Percentiles rank a stretch among this genome's conserved stretches.
phyloP scores from a whole-genome alignment of 2,329 filamentous ascomycete genomes.

The Clonostachys rosea region DNA sequence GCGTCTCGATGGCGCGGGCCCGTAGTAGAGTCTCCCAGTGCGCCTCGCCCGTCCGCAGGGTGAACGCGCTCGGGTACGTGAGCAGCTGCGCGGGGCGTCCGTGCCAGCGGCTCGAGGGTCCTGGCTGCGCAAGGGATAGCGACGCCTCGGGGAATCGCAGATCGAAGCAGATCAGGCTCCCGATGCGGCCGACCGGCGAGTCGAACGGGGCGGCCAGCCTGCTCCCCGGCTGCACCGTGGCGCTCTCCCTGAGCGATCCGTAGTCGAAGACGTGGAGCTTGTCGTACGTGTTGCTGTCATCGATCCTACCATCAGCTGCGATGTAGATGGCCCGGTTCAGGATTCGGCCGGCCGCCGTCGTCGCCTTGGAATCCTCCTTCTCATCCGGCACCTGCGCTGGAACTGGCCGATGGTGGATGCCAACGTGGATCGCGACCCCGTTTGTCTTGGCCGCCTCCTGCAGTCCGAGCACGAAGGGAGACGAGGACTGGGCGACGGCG shows the following conservation, averaged over 20 bases:
- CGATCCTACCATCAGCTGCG: slow-evolving; percentile 32
- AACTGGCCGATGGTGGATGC: slow-evolving; percentile 63
- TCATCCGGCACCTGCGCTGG: neutral
- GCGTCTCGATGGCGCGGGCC: slow-evolving; percentile 81
- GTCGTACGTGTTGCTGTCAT: slow-evolving; percentile 56
- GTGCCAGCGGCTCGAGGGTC: slow-evolving; percentile 18
- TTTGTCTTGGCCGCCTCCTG: slow-evolving; percentile 60
- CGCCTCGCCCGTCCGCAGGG: slow-evolving; percentile 74
- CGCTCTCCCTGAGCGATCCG: slow-evolving; percentile 40
- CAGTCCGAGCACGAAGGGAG: slow-evolving; percentile 73
- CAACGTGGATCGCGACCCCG: slow-evolving; percentile 73
- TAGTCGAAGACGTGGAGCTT: slow-evolving; percentile 90
- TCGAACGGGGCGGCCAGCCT: slow-evolving; percentile 64
- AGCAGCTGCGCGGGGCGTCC: slow-evolving; percentile 62
- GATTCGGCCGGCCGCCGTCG: slow-evolving; percentile 18
- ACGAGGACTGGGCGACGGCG: slow-evolving; percentile 59
- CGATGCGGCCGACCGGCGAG: slow-evolving; percentile 71
- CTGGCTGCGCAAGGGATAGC: slow-evolving; percentile 53
- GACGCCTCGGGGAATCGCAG: slow-evolving; percentile 77
- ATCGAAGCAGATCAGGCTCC: slow-evolving; percentile 86
- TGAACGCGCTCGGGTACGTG: slow-evolving; percentile 88
- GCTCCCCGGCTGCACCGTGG: slow-evolving; percentile 63
- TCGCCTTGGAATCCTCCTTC: neutral
- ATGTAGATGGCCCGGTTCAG: slow-evolving; percentile 52
- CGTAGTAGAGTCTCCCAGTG: slow-evolving; percentile 83